A percentile compares a stretch with the other conserved stretches of the same genome.
phyloP scores from a whole-genome alignment of 2,329 filamentous ascomycete species.

The Trichophyton equinum region DNA sequence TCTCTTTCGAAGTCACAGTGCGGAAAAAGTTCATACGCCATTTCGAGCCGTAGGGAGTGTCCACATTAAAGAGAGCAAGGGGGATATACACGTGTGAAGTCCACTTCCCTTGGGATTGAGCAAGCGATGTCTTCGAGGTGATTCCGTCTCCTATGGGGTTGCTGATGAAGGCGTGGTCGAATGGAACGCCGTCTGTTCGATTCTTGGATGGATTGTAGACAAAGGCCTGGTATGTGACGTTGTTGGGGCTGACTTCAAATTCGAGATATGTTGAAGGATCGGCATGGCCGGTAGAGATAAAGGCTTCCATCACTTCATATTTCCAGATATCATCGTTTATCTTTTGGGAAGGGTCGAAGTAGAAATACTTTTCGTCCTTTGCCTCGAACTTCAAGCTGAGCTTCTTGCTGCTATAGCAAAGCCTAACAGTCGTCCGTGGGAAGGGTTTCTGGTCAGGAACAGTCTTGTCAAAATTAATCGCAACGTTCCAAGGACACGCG shows the following conservation, averaged over 20 bases:
- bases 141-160: constrained; percentile 34
- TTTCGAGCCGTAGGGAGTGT: constrained; percentile 32
- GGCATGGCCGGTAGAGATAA: constrained; percentile 35
- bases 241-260: constrained; percentile 41
- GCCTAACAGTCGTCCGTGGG: constrained; percentile 34
- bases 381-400: constrained; percentile 37
- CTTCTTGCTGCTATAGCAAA: constrained; percentile 35
- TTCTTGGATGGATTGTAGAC: constrained; percentile 41
- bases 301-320: constrained; percentile 42
- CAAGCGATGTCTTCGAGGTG: constrained; percentile 28
- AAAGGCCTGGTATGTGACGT: constrained; percentile 41
- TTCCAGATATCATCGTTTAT: constrained; percentile 39
- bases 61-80: constrained; percentile 40
- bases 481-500: constrained; percentile 8
- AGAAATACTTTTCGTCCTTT: constrained; percentile 37
- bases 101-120: constrained; percentile 30
- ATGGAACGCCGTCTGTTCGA: constrained; percentile 30
- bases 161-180: constrained; percentile 35
- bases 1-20: constrained; percentile 33
- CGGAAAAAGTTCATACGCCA: constrained; percentile 46
- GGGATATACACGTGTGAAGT: constrained; percentile 33
- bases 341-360: constrained; percentile 28
- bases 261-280: constrained; percentile 41
- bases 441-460: constrained; percentile 34
- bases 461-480: constrained; percentile 21